Evolutionary conservation across 345 rosid species (phyloP).

Genomic region (Hibiscus syriacus): DNA sequence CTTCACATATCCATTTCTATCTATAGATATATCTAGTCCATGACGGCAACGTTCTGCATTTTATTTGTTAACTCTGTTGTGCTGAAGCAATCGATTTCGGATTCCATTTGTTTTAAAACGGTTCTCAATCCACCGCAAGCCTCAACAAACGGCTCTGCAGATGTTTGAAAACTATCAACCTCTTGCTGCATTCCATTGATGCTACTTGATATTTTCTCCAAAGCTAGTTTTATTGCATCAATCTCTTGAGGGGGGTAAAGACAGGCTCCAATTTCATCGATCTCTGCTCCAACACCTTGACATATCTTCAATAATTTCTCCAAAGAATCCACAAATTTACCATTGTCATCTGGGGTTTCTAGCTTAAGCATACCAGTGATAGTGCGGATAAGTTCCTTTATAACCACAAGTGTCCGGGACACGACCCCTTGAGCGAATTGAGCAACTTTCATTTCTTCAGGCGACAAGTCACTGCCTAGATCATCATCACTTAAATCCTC

Average conservation of each 20-base stretch:
- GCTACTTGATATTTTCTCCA: conserved; percentile 29
- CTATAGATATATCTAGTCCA: conserved; percentile 14
- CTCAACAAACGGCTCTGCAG: conserved; percentile 37
- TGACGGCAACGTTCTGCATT: conserved; percentile 45
- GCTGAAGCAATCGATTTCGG: conserved; percentile 25
- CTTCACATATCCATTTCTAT: background rate
- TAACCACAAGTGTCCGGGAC: conserved; percentile 39
- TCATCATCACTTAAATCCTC: conserved; percentile 36
- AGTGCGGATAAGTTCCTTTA: conserved; percentile 73
- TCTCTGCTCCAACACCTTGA: conserved; percentile 51
- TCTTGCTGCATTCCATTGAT: conserved; percentile 32
- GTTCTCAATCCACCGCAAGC: conserved; percentile 42
- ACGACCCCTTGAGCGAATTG: conserved; percentile 48
- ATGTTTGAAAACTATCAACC: conserved; percentile 34
- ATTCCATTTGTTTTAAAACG: conserved; percentile 37
- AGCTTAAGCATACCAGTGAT: conserved; percentile 64
- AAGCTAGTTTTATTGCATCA: conserved; percentile 33
- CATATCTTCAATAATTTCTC: conserved; percentile 67
- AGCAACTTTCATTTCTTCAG: conserved; percentile 86
- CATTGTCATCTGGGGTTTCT: conserved; percentile 42
- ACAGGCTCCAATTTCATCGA: conserved; percentile 78
- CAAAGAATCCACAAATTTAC: conserved; percentile 51
- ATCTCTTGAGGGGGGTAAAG: conserved; percentile 87
- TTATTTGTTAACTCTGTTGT: conserved; percentile 30
- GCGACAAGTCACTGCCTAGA: conserved; percentile 63